Base-by-base conservation (phyloP, 1,284 basidiomycete genomes). In the Calocybe gambosa region DNA sequence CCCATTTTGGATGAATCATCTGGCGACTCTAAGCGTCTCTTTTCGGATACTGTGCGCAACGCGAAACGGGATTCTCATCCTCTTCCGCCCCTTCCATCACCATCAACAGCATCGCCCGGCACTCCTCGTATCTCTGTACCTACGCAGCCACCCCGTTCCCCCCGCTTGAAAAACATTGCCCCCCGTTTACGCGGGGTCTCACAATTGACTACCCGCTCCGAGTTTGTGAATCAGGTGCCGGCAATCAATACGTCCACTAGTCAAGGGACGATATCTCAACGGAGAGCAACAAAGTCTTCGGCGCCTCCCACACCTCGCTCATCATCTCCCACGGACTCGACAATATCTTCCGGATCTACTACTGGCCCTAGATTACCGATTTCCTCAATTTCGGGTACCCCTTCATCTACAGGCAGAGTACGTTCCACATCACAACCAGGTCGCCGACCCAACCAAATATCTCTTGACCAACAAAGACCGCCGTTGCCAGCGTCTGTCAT, bases 391-490 rank as follows among this genome's bases (percentile, higher is more conserved):
- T 29, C 28, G 37, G 9, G 5, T 29, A 61, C 62, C 49, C 62
- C 68, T 47, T 60, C 45, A 42, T 60, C 45, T 45, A 39, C 43
- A 15, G 74, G 74, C 28, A 76, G 86, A 46, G 73, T 58, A 50
- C 76, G 87, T 36, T 82, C 82, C 42, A 77, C 73, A 16, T 86
- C 85, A 29, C 83, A 85, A 52, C 84, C 84, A 38, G 80, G 79
- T 26, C 74, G 81, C 46, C 70, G 81, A 50, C 77, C 80, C 28
- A 73, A 73, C 42, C 66, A 71, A 39, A 64, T 70, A 19, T 74
- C 72, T 19, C 58, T 64, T 31, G 74, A 74, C 39, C 69, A 70
- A 43, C 67, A 42, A 23, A 43, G 66, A 39, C 78, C 79, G 7
- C 78, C 77, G 7, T 58, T 79, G 15, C 77, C 78, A 31, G 66